A percentile compares a stretch with the other conserved stretches of the same genome.
Evolutionary conservation across 371 early-diverging fungal species (phyloP).

Genomic region (Apophysomyces sp.): DNA sequence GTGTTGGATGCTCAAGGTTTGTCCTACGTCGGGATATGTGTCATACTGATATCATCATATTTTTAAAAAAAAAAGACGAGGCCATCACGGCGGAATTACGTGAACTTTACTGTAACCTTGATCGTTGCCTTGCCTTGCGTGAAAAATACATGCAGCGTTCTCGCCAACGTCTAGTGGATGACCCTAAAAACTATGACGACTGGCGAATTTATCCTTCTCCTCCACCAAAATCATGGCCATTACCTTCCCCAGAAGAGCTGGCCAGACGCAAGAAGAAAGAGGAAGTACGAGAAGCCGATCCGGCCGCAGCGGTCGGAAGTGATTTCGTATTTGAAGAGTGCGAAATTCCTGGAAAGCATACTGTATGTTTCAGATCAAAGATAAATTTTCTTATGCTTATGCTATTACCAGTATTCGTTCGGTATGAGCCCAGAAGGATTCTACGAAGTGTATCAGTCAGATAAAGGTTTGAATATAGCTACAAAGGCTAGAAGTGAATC

Average conservation of each 20-base stretch:
- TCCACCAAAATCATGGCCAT: slow-evolving; percentile 75
- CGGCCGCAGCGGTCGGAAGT: slow-evolving; percentile 46
- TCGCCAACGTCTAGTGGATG: slow-evolving; percentile 79
- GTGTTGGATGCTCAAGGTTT: not conserved
- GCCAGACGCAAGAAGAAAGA: slow-evolving; percentile 41
- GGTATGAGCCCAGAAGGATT: slow-evolving; percentile 33
- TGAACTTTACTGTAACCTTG: slow-evolving; percentile 52
- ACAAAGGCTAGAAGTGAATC: slow-evolving; percentile 8
- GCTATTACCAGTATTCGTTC: slow-evolving; percentile 18
- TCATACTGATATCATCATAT: not conserved
- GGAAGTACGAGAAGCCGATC: slow-evolving; percentile 50
- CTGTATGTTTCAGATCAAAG: slow-evolving; percentile 18
- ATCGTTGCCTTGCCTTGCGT: slow-evolving; percentile 77
- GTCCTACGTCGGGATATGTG: not conserved
- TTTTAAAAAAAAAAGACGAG: slow-evolving; percentile 25
- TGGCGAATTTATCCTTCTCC: slow-evolving; percentile 93
- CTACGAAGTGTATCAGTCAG: slow-evolving; percentile 28
- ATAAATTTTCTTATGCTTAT: not conserved
- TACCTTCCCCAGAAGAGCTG: slow-evolving; percentile 46
- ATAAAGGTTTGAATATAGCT: slow-evolving; percentile 18
- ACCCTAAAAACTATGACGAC: slow-evolving; percentile 78
- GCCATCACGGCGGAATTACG: slow-evolving; percentile 57
- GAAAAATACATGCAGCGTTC: slow-evolving; percentile 83
- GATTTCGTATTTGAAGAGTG: slow-evolving; percentile 67
- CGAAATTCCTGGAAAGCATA: slow-evolving; percentile 62